A percentile compares a stretch with the other conserved stretches of the same genome.
phyloP scores from a whole-genome alignment of 2,329 filamentous ascomycete species.

The Celoporthe dispersa region DNA sequence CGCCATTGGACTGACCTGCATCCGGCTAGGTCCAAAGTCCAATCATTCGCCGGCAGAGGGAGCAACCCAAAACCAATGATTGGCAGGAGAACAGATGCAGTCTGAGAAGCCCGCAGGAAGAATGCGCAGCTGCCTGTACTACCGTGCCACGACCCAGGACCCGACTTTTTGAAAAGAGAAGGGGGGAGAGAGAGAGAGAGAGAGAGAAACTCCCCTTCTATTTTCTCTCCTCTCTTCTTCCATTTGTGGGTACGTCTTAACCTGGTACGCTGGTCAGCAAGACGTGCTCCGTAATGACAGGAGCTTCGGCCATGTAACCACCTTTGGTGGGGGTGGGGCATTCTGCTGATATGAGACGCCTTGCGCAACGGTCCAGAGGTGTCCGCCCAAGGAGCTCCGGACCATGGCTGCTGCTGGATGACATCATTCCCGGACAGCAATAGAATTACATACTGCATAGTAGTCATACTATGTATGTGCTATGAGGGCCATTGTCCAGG shows the following conservation, averaged over 20 bases:
- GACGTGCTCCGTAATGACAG: conserved; percentile 1
- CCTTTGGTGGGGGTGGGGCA: conserved; percentile 1
- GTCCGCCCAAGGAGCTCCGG: background rate
- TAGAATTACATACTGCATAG: background rate
- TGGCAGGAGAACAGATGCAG: background rate
- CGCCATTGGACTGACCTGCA: background rate
- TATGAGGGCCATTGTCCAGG: background rate
- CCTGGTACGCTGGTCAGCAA: background rate
- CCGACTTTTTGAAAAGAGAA: no score
- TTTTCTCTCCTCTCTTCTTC: background rate
- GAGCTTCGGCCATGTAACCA: conserved; percentile 1
- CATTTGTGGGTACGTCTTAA: background rate
- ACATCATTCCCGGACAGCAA: background rate
- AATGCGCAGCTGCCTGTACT: background rate
- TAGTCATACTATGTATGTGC: background rate
- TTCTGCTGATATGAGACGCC: conserved; percentile 1
- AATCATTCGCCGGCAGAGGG: background rate
- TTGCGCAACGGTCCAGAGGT: background rate
- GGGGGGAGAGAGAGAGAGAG: no score
- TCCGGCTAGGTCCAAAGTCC: background rate
- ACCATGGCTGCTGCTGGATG: background rate
- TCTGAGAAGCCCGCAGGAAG: background rate
- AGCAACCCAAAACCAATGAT: background rate
- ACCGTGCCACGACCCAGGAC: background rate
- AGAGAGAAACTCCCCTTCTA: background rate